These are phyloP conservation scores for Gnomoniopsis smithogilvyi DNA, from an alignment of 2,329 filamentous ascomycete species.

Conservation along the genomic window DNA sequence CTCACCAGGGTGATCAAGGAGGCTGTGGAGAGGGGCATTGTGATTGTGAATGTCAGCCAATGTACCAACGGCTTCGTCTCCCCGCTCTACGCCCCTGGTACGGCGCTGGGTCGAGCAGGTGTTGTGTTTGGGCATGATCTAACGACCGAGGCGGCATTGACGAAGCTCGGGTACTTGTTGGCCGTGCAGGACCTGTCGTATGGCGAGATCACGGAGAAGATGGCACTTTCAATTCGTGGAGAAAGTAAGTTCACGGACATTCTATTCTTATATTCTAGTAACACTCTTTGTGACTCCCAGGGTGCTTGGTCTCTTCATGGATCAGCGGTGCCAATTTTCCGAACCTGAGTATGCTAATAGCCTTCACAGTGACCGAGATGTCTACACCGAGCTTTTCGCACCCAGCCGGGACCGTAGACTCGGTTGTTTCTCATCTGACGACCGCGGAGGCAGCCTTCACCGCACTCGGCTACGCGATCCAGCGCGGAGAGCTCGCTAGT, in stretches of 20 bases:
- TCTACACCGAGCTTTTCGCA: slow-evolving; percentile 73
- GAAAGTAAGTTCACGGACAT: slow-evolving; percentile 50
- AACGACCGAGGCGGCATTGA: slow-evolving; percentile 86
- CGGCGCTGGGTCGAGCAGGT: slow-evolving; percentile 75
- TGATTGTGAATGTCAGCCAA: slow-evolving; percentile 89
- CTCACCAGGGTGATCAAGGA: slow-evolving; percentile 74
- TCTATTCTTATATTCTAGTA: no score
- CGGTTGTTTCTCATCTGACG: slow-evolving; percentile 40
- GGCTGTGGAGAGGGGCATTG: slow-evolving; percentile 75
- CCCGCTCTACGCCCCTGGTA: slow-evolving; percentile 73
- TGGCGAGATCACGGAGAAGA: slow-evolving; percentile 64
- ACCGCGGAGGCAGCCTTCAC: slow-evolving; percentile 63
- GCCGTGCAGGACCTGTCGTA: slow-evolving; percentile 62
- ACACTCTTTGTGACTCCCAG: neutral
- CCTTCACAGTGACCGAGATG: slow-evolving; percentile 64
- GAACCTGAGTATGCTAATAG: neutral
- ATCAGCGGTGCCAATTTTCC: neutral
- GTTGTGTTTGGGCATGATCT: slow-evolving; percentile 88
- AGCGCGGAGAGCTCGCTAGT: slow-evolving; percentile 63
- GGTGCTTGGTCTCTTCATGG: neutral
- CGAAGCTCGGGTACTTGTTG: slow-evolving; percentile 84
- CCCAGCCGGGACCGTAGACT: slow-evolving; percentile 53
- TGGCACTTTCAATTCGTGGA: slow-evolving; percentile 74
- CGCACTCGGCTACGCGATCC: slow-evolving; percentile 76
- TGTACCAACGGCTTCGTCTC: slow-evolving; percentile 76